These are phyloP conservation scores for Picochlorum sp. DNA, from an alignment of 139 green algal genomes.

Conservation along the genomic window DNA sequence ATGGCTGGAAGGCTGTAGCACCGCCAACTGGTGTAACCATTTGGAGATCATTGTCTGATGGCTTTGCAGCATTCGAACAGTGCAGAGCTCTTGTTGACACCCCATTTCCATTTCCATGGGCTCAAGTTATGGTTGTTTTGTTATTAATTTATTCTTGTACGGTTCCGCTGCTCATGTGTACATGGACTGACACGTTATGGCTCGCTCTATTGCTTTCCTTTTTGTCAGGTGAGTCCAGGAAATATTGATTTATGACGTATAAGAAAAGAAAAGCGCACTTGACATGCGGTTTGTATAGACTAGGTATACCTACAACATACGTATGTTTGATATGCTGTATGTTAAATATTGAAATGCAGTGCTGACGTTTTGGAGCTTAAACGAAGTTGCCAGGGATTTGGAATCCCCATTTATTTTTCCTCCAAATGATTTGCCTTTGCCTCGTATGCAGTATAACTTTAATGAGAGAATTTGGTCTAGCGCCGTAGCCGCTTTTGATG, in stretches of 20 bases:
- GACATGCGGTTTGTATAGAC: no score
- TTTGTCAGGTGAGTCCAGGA: no score
- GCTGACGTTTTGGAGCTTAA: conserved; percentile 32
- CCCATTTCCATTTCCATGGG: conserved; percentile 56
- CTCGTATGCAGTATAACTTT: conserved; percentile 42
- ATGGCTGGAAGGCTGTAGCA: conserved; percentile 17
- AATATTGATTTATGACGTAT: no score
- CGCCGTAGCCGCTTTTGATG: conserved; percentile 1
- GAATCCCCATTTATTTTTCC: conserved; percentile 42
- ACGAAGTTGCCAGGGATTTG: conserved; percentile 33
- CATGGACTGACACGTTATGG: conserved; percentile 12
- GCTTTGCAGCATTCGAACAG: conserved; percentile 18
- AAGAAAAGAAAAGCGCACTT: no score
- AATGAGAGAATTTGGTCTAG: conserved; percentile 33
- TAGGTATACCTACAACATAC: no score
- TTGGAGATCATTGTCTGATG: neutral
- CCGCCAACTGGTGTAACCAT: conserved; percentile 10
- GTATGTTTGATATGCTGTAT: no score
- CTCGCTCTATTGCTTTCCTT: conserved; percentile 11
- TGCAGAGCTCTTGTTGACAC: conserved; percentile 33
- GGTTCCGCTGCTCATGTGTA: conserved; percentile 29
- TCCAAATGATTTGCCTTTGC: conserved; percentile 49
- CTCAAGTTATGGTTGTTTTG: conserved; percentile 39
- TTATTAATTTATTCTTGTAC: conserved; percentile 29
- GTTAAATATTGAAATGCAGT: no score